Conservation (phyloP, 768 basidiomycete species). For the Panus rudis region DNA sequence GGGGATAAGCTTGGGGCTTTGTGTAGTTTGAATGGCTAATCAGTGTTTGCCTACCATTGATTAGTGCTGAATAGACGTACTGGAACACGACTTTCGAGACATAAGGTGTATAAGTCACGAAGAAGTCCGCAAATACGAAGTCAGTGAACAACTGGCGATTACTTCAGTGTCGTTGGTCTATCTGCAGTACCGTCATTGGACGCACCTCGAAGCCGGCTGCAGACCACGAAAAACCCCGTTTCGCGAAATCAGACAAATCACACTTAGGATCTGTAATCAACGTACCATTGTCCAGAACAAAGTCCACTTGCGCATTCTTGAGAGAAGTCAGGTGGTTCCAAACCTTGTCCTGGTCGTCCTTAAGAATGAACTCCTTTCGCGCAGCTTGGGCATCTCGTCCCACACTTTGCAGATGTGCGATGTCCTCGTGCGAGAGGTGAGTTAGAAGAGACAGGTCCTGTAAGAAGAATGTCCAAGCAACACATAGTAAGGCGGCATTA, state of each 20-base stretch:
- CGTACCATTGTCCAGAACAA: conserved; percentile 86
- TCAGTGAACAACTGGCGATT: conserved; percentile 77
- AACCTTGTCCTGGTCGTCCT: conserved; percentile 68
- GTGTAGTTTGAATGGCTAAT: conserved; percentile 2
- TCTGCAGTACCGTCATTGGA: background rate
- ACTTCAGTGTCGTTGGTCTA: background rate
- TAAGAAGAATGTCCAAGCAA: background rate
- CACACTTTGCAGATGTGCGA: conserved; percentile 75
- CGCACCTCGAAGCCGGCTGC: conserved; percentile 86
- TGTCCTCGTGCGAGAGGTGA: conserved; percentile 75
- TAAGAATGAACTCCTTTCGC: conserved; percentile 73
- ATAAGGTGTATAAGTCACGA: conserved; percentile 84
- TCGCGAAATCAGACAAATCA: background rate
- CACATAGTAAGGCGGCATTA: too few species aligned
- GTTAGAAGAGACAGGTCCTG: conserved; percentile 90
- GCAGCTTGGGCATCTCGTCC: conserved; percentile 75
- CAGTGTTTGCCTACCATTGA: background rate
- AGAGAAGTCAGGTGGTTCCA: conserved; percentile 68
- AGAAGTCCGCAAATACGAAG: conserved; percentile 86
- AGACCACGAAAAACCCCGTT: background rate
- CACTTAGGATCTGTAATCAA: background rate
- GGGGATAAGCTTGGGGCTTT: conserved; percentile 86
- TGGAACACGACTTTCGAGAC: conserved; percentile 84
- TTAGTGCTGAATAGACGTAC: too few species aligned
- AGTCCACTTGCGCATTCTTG: conserved; percentile 57